Base-by-base conservation (phyloP, 345 rosid species). In the Populus simonii region DNA sequence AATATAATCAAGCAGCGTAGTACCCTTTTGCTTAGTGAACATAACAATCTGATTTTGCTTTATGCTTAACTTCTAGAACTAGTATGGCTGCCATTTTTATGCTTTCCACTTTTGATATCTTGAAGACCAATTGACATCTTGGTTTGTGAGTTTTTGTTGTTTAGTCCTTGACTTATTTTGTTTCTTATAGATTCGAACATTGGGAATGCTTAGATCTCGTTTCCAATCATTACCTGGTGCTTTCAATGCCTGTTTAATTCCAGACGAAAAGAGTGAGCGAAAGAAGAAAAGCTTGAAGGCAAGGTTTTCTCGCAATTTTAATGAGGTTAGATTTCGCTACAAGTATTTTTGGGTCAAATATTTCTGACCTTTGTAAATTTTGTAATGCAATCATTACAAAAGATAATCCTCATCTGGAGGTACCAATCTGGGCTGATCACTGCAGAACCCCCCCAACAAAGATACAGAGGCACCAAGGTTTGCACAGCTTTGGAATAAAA, bases 191-290 rank as follows among this genome's bases (percentile, higher is more conserved):
- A 96, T 96, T 85, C 99, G 97, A 77, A 94, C 99, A 11, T 83
- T 96, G 78, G 98, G 97, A 83, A 94, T 96, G 99, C 95, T 96
- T 79, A 85, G 99, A 79, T 96, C 99, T 75, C 97, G 98, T 78
- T 96, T 96, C 68, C 83, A 89, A 66, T 87, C 98, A 51, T 76
- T 96, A 84, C 99, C 99, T 74, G 94, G 83, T 76, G 99, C 94
- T 74, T 96, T 96, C 80, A 92, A 94, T 89, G 91, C 79, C 69
- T 65, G 93, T 74, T 83, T 96, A 72, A 96, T 94, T 80, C 99
- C 99, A 0, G 84, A 85, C 36, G 98, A 90, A 71, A 88, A 76
- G 78, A 83, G 74, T 79, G 92, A 82, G 83, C 81, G 81, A 68
- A 91, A 80, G 84, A 93, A 92, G 88, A 94, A 87, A 79, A 92